Evolutionary conservation across 2,329 filamentous ascomycete species (phyloP), one percentile per base, ranked within the genome.

Genomic region (Thermoascus crustaceus): DNA sequence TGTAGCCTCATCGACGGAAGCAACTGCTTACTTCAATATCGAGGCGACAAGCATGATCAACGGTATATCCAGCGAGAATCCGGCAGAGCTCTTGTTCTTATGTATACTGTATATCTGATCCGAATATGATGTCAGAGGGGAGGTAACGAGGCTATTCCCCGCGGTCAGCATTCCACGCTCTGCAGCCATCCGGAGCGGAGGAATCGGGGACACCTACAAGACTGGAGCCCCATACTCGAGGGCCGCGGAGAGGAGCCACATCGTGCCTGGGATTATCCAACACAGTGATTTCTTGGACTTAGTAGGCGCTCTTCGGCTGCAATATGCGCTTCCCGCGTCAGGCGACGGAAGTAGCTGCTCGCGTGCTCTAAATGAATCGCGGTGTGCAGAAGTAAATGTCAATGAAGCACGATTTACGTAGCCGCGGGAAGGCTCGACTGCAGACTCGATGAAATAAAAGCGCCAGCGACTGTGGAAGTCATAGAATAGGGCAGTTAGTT

Each of bases 91-190:
- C 47, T 72, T 69, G 39, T 60, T 70, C 45, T 69, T 69, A 58
- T 79, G 71, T 50, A 80, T 80, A 46, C 71, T 75, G 54, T 76
- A 68, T 52, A 80, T 80, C 53, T 81, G 77, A 56, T 81, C 77
- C 41, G 74, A 70, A 61, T 81, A 81, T 46, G 73, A 78, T 32
- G 76, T 80, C 40, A 81, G 59, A 6, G 77, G 77, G 5, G 76
- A 78, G 6, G 74, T 69, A 34, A 78, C 65, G 42, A 81, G 69
- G 56, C 73, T 76, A 48, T 38, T 8, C 33, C 26, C 6, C 23
- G 17, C 14, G 22, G 37, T 45, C 22, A 49, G 41, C 30, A 40
- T 42, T 33, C 4, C 5, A 26, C 27, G 34, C 21, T 31, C 19
- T 30, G 27, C 20, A 20, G 17, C 31, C 11, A 25, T 21, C 30